Evolutionary conservation across 1,284 basidiomycete species (phyloP), one percentile per base, ranked within the genome.

Genomic region (Kwoniella shivajii): DNA sequence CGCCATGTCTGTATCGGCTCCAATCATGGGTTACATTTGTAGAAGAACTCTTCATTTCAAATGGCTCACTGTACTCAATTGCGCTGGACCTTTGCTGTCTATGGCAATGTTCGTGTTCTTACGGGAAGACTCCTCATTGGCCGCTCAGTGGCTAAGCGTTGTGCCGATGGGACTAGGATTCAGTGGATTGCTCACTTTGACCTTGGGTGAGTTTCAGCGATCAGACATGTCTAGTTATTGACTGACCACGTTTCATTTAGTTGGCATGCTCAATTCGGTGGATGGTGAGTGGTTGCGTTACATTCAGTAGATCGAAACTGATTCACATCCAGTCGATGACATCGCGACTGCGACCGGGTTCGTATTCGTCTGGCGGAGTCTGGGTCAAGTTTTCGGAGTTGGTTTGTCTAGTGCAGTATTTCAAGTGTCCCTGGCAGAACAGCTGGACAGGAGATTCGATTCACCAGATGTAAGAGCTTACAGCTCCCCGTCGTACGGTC

Each of bases 361-460:
- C 31, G 55, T 61, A 4, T 67, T 66, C 30, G 61, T 71, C 24
- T 71, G 60, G 51, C 60, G 68, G 11, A 57, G 53, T n/a, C 44
- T 67, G 9, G 68, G 68, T 1, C 68, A 68, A 46, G 63, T 71
- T 1, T 63, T 66, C 39, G 66, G 66, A 7, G 66, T 71, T 1
- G 68, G 64, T 18, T 50, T 67, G 13, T 64, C 65, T 2, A 65
- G 66, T 20, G 68, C 68, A 2, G 63, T 67, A 14, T 62, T 67
- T 48, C 68, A 70, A 53, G 46, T 45, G 7, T 60, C 65, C 1
- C 52, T 68, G 4, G 37, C 55, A 2, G 18, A 11, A 5, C 51
- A 68, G 44, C 58, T 71, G 6, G 18, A 39, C 7, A 47, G 44
- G 14, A 39, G 64, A 6, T 66, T 68, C 45, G 34, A 57, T 3